Evolutionary conservation across 129 eudicot genomes (phyloP).

Genomic region (Deinandra increscens): DNA sequence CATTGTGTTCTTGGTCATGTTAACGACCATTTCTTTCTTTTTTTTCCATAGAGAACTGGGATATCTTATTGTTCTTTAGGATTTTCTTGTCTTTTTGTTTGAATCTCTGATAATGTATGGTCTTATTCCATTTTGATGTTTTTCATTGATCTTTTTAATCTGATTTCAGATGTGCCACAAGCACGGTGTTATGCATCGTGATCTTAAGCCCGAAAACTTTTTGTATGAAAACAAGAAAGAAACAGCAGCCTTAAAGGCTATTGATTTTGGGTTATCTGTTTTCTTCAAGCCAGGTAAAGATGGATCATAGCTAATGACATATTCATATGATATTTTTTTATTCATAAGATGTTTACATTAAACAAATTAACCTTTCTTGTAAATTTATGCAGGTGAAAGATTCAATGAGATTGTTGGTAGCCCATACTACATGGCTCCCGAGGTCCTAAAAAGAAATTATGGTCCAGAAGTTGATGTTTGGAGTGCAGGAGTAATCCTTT

Average conservation of each 20-base stretch:
- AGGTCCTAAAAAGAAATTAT: conserved; percentile 78
- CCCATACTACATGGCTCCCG: conserved; percentile 91
- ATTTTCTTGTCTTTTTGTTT: background rate
- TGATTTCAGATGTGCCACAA: conserved; percentile 75
- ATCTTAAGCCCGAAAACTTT: conserved; percentile 95
- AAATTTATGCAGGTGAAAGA: conserved; percentile 58
- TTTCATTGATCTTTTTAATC: background rate
- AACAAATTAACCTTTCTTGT: background rate
- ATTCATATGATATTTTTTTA: conserved; percentile 1
- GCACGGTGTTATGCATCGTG: conserved; percentile 94
- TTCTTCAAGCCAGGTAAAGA: conserved; percentile 84
- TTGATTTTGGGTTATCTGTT: conserved; percentile 89
- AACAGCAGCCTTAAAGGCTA: conserved; percentile 75
- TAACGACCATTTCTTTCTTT: conserved; percentile 14
- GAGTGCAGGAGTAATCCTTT: conserved; percentile 93
- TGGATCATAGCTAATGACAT: conserved; percentile 7
- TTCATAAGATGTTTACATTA: background rate
- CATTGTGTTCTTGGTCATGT: conserved; percentile 11
- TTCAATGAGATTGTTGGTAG: conserved; percentile 90
- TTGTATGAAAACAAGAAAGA: conserved; percentile 80
- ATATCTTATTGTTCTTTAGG: conserved; percentile 3
- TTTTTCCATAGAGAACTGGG: background rate
- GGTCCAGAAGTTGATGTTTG: conserved; percentile 91
- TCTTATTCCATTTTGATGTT: background rate
- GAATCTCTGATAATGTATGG: background rate